These are phyloP conservation scores for Ochromonas danica DNA, from an alignment of 108 stramenopile genomes.

Conservation along the genomic window DNA sequence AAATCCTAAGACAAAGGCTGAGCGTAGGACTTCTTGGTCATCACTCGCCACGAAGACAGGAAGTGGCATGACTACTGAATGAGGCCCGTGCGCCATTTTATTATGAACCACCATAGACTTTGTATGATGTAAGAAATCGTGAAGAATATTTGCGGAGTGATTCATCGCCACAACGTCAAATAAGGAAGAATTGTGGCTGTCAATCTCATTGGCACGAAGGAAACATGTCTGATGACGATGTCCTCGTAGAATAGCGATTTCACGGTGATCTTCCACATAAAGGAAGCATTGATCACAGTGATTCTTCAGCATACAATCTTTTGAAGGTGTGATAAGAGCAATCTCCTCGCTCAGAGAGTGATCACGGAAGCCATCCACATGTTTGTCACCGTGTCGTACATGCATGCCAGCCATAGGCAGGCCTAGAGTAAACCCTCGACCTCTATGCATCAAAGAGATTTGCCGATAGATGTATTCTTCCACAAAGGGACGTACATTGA, in stretches of 20 bases:
- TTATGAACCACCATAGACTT: neutral
- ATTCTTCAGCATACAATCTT: neutral
- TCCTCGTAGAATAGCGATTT: neutral
- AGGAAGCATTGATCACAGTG: neutral
- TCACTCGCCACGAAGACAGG: neutral
- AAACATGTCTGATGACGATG: neutral
- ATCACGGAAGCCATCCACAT: neutral
- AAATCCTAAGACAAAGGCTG: neutral
- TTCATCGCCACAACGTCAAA: neutral
- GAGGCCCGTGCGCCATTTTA: neutral
- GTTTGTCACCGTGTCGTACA: constrained; percentile 7
- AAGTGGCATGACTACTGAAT: neutral
- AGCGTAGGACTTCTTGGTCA: neutral
- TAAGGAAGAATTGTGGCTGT: neutral
- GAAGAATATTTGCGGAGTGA: neutral
- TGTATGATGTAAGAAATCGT: neutral
- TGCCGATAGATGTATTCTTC: neutral
- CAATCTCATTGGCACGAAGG: neutral
- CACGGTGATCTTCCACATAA: neutral
- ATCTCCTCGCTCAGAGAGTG: constrained; percentile 3
- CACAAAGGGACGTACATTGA: neutral
- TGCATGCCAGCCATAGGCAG: constrained; percentile 22
- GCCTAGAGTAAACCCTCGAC: neutral
- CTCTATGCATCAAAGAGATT: neutral
- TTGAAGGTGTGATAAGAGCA: neutral